Evolutionary conservation across 2,329 filamentous ascomycete genomes (phyloP), one percentile per base, ranked within the genome.

Genomic region (Zymoseptoria brevis): DNA sequence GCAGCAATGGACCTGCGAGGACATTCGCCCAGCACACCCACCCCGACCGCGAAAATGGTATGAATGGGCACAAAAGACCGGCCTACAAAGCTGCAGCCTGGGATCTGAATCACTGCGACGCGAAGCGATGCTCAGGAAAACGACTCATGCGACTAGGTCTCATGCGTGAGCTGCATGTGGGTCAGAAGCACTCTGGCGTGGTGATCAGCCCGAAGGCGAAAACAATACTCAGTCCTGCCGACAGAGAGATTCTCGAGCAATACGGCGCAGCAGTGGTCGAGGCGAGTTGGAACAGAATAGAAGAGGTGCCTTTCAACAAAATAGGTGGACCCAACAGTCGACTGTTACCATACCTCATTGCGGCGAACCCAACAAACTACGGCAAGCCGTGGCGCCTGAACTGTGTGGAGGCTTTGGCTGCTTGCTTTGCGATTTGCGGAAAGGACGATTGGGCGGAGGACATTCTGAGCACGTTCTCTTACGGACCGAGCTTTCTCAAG

Each of bases 51-150:
- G 64, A 65, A 55, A 60, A 67, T 50, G 66, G 65, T 35, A 55
- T 66, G 26, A 63, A 63, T 22, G 65, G 61, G 35, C 64, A 61
- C 55, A 70, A 70, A 53, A 62, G 75, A 24, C 76, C 82, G 68
- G 64, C 85, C 76, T 96, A 92, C 82, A 96, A 95, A 76, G 93
- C 94, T 54, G 94, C 93, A 60, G 96, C 93, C 74, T 99, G 94
- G 94, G 94, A 99, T 71, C 81, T 99, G 35, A 93, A 92, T 62
- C 94, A 99, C 78, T 99, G 94, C 79, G 94, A 99, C 71, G 90
- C 93, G 8, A 97, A 96, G 75, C 82, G 93, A 67, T 99, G 94
- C 76, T 96, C 92, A 0, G 94, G 94, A 30, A 99, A 99, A 79
- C 87, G 90, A 64, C 82, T 99, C 35, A 96, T 99, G 83, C 87